Conservation (phyloP, 176 grass and related monocot species). For the Urochloa ruziziensis region DNA sequence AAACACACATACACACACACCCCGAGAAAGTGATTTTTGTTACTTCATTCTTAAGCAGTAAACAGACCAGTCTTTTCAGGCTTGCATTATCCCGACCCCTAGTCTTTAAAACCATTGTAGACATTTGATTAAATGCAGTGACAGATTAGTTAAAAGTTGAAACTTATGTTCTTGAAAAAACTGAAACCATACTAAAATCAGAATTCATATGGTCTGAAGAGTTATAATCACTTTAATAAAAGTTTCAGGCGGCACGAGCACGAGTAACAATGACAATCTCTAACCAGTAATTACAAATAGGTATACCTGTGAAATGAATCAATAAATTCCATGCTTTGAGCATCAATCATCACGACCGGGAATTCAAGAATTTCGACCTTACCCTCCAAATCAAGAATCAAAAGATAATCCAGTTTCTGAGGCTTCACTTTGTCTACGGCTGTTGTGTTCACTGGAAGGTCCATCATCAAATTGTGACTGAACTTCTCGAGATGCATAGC, state of each 20-base stretch:
- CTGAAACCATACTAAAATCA: neutral
- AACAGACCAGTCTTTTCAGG: no score
- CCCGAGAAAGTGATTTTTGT: no score
- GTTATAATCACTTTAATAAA: neutral
- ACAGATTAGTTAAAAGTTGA: neutral
- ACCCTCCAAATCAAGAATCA: conserved; percentile 92
- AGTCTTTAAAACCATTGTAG: no score
- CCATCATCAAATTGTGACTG: conserved; percentile 60
- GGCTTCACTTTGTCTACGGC: conserved; percentile 47
- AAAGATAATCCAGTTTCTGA: conserved; percentile 82
- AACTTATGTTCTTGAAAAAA: neutral
- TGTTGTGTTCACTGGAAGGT: conserved; percentile 56
- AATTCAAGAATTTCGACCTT: conserved; percentile 98
- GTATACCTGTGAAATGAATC: conserved; percentile 90
- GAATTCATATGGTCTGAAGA: conserved; percentile 14
- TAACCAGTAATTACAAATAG: conserved; percentile 23
- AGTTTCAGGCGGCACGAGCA: neutral
- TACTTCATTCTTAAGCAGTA: no score
- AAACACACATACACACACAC: no score
- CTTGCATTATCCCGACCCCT: no score
- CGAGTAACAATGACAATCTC: neutral
- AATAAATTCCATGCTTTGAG: conserved; percentile 63
- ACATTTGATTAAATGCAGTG: no score
- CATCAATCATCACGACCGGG: conserved; percentile 84
- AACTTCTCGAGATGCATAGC: conserved; percentile 73